These are phyloP conservation scores for Lyophyllum decastes DNA, from an alignment of 768 basidiomycete species.

Conservation along the genomic window DNA sequence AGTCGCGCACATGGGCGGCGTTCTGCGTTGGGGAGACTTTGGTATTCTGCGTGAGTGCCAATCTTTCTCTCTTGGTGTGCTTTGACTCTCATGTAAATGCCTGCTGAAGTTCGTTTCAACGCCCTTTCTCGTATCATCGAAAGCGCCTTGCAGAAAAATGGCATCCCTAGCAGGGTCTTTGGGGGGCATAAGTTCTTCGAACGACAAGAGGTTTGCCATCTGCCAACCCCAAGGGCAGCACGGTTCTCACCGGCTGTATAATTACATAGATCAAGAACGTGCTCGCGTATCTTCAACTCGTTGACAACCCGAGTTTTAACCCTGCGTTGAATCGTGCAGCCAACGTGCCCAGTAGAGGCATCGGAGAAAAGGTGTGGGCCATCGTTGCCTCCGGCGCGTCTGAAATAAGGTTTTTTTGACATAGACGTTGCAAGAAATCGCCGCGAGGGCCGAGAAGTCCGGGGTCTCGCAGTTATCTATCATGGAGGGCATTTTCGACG, in stretches of 20 bases:
- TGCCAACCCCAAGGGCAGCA: slow-evolving; percentile 47
- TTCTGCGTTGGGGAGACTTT: slow-evolving; percentile 74
- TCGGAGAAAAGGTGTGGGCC: slow-evolving; percentile 72
- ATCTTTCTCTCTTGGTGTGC: background rate
- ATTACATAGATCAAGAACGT: slow-evolving; percentile 70
- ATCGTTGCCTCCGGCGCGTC: background rate
- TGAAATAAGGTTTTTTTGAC: background rate
- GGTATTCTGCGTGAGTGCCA: slow-evolving; percentile 70
- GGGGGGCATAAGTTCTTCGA: slow-evolving; percentile 89
- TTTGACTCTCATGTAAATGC: background rate
- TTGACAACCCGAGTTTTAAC: slow-evolving; percentile 68
- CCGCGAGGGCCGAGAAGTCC: slow-evolving; percentile 49
- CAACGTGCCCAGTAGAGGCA: slow-evolving; percentile 69
- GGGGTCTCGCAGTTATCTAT: slow-evolving; percentile 58
- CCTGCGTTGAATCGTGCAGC: slow-evolving; percentile 75
- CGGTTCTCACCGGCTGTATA: slow-evolving; percentile 51
- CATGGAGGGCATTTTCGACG: slow-evolving; percentile 65
- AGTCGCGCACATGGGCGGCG: slow-evolving; percentile 73
- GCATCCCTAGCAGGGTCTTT: slow-evolving; percentile 77
- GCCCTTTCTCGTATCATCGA: slow-evolving; percentile 78
- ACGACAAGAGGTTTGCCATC: slow-evolving; percentile 60
- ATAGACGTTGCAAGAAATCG: slow-evolving; percentile 64
- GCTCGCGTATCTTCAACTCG: slow-evolving; percentile 78
- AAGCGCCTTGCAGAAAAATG: slow-evolving; percentile 70
- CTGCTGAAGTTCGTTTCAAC: slow-evolving; percentile 69